phyloP scores from a whole-genome alignment of 805 yeast genomes.

The Tetrapisispora fleetii region DNA sequence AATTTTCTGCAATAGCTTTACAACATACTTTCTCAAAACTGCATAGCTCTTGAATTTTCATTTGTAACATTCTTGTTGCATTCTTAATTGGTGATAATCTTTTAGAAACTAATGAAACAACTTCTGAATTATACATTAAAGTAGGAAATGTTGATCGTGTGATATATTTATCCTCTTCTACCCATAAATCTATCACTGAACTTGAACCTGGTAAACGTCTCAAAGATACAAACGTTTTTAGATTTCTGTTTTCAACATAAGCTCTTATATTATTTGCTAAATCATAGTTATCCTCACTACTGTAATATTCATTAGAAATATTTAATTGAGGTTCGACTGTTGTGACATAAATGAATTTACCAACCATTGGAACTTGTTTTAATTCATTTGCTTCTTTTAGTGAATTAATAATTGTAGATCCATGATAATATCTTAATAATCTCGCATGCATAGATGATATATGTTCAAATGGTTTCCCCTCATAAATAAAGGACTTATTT shows the following conservation, averaged over 20 bases:
- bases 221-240: slow-evolving; percentile 58
- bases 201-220: slow-evolving; percentile 67
- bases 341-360: slow-evolving; percentile 62
- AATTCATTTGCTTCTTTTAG: slow-evolving; percentile 48
- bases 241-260: slow-evolving; percentile 65
- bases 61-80: slow-evolving; percentile 57
- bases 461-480: slow-evolving; percentile 82
- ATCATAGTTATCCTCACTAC: slow-evolving; percentile 32
- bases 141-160: slow-evolving; percentile 76
- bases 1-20: slow-evolving; percentile 42
- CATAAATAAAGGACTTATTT: slow-evolving; percentile 69
- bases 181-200: slow-evolving; percentile 71
- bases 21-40: slow-evolving; percentile 54
- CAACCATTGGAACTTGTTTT: slow-evolving; percentile 45
- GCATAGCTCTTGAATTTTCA: slow-evolving; percentile 63
- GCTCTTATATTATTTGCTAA: slow-evolving; percentile 51
- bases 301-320: slow-evolving; percentile 33
- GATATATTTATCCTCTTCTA: slow-evolving; percentile 74
- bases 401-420: slow-evolving; percentile 56
- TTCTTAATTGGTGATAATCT: slow-evolving; percentile 77
- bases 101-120: slow-evolving; percentile 37
- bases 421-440: slow-evolving; percentile 65
- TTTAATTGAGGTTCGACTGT: slow-evolving; percentile 51
- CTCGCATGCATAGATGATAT: slow-evolving; percentile 74
- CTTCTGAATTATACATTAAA: slow-evolving; percentile 74